Base-by-base conservation (phyloP, 495 filamentous ascomycete genomes). In the Physcia stellaris region DNA sequence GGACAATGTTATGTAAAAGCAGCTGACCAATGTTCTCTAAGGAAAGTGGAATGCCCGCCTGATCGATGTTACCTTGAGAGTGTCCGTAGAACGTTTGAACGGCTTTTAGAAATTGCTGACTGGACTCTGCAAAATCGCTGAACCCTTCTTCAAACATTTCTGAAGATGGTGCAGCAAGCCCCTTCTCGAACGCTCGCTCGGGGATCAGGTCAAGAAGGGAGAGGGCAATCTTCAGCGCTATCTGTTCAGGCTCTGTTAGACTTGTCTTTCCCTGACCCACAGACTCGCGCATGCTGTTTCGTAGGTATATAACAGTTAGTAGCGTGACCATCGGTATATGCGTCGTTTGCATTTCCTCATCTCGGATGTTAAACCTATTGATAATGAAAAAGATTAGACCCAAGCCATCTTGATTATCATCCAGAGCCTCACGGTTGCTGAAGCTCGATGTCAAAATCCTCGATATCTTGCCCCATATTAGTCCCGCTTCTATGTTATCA, bases 301-400 rank as follows among this genome's bases (percentile, higher is more conserved):
- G 39, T n/a, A 79, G 50, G 54, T 69, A 78, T n/a, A 73, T 62
- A 9, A 94, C 59, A 9, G 83, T 58, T 7, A 78, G 70, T 11
- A 94, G 53, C 12, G 72, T 71, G 38, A 82, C 62, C 13, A 90
- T 56, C 33, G 90, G 90, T 23, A 84, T 77, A 59, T 99, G 90
- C 3, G 80, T 59, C 21, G 80, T 63, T 24, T 93, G 55, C 90
- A 99, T 96, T 52, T 99, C 90, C 54, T 96, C 88, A 56, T 96
- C 90, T 35, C 78, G 75, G 24, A 96, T 70, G 59, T 95, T 96
- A 68, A 96, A 99, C 41, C 85, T 75, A 3, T 71, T 62, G 42
- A 95, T 61, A 28, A 94, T 77, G 53, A 96, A 99, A 29, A 69
- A 71, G 35, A 86, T 77, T 20, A 94, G 66, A 16, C 73, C 68